These are phyloP conservation scores for Sporopachydermia quercuum DNA, from an alignment of 805 yeast genomes.

Conservation along the genomic window DNA sequence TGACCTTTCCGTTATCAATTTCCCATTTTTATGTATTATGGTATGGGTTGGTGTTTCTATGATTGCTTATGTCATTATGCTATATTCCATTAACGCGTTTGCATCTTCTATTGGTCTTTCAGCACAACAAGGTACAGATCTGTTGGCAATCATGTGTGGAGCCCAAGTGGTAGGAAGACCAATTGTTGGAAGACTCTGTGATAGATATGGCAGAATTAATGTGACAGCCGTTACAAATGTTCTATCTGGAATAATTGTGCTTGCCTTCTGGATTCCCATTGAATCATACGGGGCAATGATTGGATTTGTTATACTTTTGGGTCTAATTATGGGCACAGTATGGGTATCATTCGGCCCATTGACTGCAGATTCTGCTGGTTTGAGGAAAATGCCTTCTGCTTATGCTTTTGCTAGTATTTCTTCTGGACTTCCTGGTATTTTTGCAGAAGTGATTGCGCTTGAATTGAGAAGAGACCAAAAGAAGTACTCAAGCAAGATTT, in stretches of 20 bases:
- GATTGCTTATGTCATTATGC: conserved; percentile 28
- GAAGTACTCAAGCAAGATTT: not conserved
- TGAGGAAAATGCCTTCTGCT: conserved; percentile 23
- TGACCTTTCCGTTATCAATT: conserved; percentile 18
- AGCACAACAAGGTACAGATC: conserved; percentile 26
- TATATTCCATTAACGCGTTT: conserved; percentile 33
- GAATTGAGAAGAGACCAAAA: conserved; percentile 23
- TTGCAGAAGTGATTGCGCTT: conserved; percentile 41
- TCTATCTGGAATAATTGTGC: conserved; percentile 23
- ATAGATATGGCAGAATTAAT: conserved; percentile 31
- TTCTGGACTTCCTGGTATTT: conserved; percentile 22
- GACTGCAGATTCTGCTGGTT: conserved; percentile 26
- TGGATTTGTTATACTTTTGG: conserved; percentile 25
- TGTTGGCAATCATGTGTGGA: conserved; percentile 30
- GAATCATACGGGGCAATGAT: conserved; percentile 25
- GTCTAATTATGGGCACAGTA: conserved; percentile 31
- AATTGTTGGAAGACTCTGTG: conserved; percentile 28
- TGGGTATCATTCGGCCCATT: conserved; percentile 24
- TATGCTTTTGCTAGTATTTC: conserved; percentile 21
- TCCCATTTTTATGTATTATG: conserved; percentile 19
- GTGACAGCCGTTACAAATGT: conserved; percentile 23
- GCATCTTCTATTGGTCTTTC: conserved; percentile 33
- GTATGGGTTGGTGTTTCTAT: conserved; percentile 24
- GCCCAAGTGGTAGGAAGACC: conserved; percentile 37
- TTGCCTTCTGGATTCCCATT: conserved; percentile 36